Evolutionary conservation across 495 filamentous ascomycete genomes (phyloP).

Genomic region (Pseudoneurospora amorphoporcata): DNA sequence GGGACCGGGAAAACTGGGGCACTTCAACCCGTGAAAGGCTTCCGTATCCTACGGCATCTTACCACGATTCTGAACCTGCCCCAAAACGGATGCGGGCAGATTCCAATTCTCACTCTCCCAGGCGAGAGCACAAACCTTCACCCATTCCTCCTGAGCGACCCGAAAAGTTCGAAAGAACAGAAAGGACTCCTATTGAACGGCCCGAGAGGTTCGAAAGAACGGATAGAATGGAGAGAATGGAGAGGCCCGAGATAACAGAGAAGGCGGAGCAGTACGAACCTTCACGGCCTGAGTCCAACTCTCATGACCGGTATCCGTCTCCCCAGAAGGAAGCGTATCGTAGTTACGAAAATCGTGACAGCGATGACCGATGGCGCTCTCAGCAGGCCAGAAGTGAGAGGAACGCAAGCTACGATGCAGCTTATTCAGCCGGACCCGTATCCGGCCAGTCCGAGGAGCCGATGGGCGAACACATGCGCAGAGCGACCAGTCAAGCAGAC

Average conservation of each 20-base stretch:
- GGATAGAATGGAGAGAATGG: not conserved
- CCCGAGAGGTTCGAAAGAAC: not conserved
- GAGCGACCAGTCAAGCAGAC: conserved; percentile 30
- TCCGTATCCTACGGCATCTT: conserved; percentile 25
- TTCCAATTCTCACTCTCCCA: conserved; percentile 27
- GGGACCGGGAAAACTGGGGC: conserved; percentile 17
- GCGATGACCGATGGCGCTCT: conserved; percentile 34
- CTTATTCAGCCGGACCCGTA: conserved; percentile 28
- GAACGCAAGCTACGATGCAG: conserved; percentile 32
- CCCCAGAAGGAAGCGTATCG: conserved; percentile 29
- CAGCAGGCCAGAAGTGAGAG: conserved; percentile 31
- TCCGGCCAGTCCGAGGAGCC: conserved; percentile 38
- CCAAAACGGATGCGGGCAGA: conserved; percentile 46
- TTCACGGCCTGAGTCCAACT: conserved; percentile 24
- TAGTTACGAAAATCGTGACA: conserved; percentile 25
- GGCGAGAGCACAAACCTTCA: conserved; percentile 22
- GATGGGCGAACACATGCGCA: conserved; percentile 27
- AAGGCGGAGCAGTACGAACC: conserved; percentile 20
- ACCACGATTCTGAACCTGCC: conserved; percentile 29
- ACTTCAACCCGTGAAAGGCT: conserved; percentile 26
- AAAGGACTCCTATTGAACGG: conserved; percentile 1
- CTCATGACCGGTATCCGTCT: conserved; percentile 31
- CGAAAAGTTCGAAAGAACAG: conserved; percentile 7
- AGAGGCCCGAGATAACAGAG: conserved; percentile 1
- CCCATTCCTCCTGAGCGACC: conserved; percentile 1